These are phyloP conservation scores for Penicillium ucsense DNA, from an alignment of 495 filamentous ascomycete species.

Conservation along the genomic window DNA sequence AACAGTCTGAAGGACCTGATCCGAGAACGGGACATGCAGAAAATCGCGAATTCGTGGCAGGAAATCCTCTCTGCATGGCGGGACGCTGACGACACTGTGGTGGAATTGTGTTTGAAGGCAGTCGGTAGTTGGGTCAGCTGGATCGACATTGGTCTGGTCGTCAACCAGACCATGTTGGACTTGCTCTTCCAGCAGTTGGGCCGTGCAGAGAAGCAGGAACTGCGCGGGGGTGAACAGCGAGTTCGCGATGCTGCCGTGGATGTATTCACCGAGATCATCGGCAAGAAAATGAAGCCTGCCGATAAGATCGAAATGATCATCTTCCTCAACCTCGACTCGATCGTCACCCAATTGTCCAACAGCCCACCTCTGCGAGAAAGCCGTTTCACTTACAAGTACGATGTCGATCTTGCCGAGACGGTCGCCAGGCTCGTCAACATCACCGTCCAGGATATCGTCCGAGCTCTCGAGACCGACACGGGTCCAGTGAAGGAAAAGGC, in stretches of 20 bases:
- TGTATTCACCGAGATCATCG: slow-evolving; percentile 87
- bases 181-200: slow-evolving; percentile 73
- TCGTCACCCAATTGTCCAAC: slow-evolving; percentile 70
- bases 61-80: slow-evolving; percentile 78
- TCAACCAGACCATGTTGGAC: slow-evolving; percentile 76
- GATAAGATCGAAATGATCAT: slow-evolving; percentile 92
- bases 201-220: slow-evolving; percentile 42
- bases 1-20: slow-evolving; percentile 83
- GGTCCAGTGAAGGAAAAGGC: slow-evolving; percentile 50
- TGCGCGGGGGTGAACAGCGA: slow-evolving; percentile 51
- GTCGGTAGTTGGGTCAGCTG: slow-evolving; percentile 95
- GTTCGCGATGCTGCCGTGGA: slow-evolving; percentile 82
- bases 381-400: slow-evolving; percentile 74
- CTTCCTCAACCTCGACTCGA: slow-evolving; percentile 74
- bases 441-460: slow-evolving; percentile 73
- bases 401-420: slow-evolving; percentile 86
- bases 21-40: slow-evolving; percentile 71
- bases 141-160: slow-evolving; percentile 89
- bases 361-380: slow-evolving; percentile 69
- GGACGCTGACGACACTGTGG: slow-evolving; percentile 58
- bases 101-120: slow-evolving; percentile 79
- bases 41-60: slow-evolving; percentile 81
- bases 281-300: slow-evolving; percentile 90
- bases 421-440: slow-evolving; percentile 96
- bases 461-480: slow-evolving; percentile 54